These are phyloP conservation scores for Curvularia spicifera DNA, from an alignment of 2,329 filamentous ascomycete species.

Conservation along the genomic window DNA sequence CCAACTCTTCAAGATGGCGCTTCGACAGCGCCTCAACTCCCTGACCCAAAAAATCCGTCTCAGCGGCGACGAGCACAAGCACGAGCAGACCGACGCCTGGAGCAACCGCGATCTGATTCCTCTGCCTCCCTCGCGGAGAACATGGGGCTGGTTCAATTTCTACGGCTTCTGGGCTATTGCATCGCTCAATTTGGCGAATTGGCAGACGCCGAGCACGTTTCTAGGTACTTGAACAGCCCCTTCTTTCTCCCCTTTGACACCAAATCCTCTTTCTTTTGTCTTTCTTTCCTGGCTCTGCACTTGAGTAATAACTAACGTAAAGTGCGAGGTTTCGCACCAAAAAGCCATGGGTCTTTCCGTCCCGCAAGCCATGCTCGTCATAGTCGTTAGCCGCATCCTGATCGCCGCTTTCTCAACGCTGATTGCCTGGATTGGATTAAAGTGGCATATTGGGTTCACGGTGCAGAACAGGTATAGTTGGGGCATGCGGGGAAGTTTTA, in stretches of 20 bases:
- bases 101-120: conserved; percentile 51
- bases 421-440: conserved; percentile 57
- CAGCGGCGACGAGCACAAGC: conserved; percentile 50
- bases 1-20: conserved; percentile 8
- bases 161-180: conserved; percentile 54
- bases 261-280: background rate
- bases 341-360: conserved; percentile 56
- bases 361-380: conserved; percentile 56
- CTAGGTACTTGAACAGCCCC: conserved; percentile 39
- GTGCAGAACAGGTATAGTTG: conserved; percentile 59
- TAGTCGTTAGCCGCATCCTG: conserved; percentile 53
- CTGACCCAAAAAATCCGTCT: conserved; percentile 47
- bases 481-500: conserved; percentile 58
- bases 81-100: conserved; percentile 56
- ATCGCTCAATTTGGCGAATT: conserved; percentile 53
- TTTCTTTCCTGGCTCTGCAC: background rate
- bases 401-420: conserved; percentile 54
- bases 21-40: conserved; percentile 20
- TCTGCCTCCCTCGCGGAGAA: conserved; percentile 48
- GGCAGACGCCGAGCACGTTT: conserved; percentile 58
- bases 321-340: background rate
- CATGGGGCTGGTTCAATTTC: conserved; percentile 53
- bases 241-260: background rate
- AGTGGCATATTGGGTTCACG: conserved; percentile 60
- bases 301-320: background rate